phyloP scores from a whole-genome alignment of 768 basidiomycete genomes.

The Glaciozyma antarctica region DNA sequence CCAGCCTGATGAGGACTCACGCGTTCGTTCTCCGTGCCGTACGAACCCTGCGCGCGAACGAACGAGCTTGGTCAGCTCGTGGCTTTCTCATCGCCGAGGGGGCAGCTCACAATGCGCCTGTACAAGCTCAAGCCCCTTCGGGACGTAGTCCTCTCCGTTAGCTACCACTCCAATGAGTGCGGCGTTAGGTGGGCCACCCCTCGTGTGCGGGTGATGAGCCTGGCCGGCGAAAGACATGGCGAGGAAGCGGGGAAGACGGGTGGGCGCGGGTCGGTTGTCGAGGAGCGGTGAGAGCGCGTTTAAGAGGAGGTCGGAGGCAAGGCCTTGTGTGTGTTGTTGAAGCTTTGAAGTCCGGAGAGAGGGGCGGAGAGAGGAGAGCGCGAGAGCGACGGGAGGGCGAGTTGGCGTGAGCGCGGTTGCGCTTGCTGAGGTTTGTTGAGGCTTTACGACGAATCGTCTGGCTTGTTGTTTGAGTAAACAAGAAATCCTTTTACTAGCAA shows the following conservation, averaged over 20 bases:
- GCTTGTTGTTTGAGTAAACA: too few species aligned
- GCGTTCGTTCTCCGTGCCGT: slow-evolving; percentile 23
- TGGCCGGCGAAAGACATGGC: slow-evolving; percentile 16
- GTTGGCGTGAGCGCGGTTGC: too few species aligned
- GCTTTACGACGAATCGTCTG: too few species aligned
- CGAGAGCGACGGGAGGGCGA: too few species aligned
- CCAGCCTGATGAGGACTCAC: not conserved
- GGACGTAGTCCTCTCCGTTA: not conserved
- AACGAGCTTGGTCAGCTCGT: not conserved
- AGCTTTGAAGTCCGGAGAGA: too few species aligned
- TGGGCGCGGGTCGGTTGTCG: too few species aligned
- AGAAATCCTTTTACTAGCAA: too few species aligned
- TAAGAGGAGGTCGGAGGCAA: too few species aligned
- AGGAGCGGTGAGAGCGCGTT: too few species aligned
- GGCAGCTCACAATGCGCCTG: slow-evolving; percentile 20
- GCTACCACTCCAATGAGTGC: not conserved
- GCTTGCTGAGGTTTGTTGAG: too few species aligned
- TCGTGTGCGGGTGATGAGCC: slow-evolving; percentile 21
- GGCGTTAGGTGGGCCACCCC: slow-evolving; percentile 14
- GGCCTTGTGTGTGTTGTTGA: too few species aligned
- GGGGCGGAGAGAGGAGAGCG: too few species aligned
- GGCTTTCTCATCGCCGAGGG: not conserved
- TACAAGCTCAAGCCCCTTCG: slow-evolving; percentile 17
- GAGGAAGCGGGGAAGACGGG: not conserved
- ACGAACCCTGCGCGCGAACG: slow-evolving; percentile 7